Evolutionary conservation across 2,329 filamentous ascomycete genomes (phyloP), one percentile per base, ranked within the genome.

Genomic region (Colletotrichum cuscutae): DNA sequence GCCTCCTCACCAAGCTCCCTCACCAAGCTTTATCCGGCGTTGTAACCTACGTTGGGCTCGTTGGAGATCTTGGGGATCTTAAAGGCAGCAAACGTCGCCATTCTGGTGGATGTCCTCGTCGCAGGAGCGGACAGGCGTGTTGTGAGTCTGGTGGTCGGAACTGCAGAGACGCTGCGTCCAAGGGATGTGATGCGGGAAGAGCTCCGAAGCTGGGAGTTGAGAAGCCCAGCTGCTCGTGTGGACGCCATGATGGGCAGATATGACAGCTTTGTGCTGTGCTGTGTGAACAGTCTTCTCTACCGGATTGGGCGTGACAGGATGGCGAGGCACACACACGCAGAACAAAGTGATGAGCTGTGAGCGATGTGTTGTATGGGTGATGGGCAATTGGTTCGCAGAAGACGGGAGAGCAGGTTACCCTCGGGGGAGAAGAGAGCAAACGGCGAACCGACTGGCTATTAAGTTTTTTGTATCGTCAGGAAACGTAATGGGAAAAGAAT

Each of bases 21-120:
- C 24, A 4, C 24, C 22, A 28, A 56, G 66, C 46, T 42, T 42
- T 56, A 62, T 68, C 69, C 13, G 8, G 49, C 65, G 72, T 53
- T 37, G 37, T 22, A n/a, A 88, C 94, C 82, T 84, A 98, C 95
- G 82, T 98, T 99, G n/a, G 95, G 95, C 86, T 99, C 97, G 81
- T 99, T 99, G 81, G 90, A 87, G 78, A 98, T 90, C 75, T 91
- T 91, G 62, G 97, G 97, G 64, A 95, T 90, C 86, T 94, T 96
- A 89, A 98, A 98, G 74, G 91, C 89, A 62, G 95, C 95, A 75
- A 97, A 87, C 8, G 91, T 93, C 70, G 91, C 84, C 77, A 79
- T 78, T 63, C 79, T 84, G 54, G 75, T 68, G 32, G 70, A 75
- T 8, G 79, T 81, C 37, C 79, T 80, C 56, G 80, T 77, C 54